phyloP scores from a whole-genome alignment of 257 asterid species.

The Prunella vulgaris region DNA sequence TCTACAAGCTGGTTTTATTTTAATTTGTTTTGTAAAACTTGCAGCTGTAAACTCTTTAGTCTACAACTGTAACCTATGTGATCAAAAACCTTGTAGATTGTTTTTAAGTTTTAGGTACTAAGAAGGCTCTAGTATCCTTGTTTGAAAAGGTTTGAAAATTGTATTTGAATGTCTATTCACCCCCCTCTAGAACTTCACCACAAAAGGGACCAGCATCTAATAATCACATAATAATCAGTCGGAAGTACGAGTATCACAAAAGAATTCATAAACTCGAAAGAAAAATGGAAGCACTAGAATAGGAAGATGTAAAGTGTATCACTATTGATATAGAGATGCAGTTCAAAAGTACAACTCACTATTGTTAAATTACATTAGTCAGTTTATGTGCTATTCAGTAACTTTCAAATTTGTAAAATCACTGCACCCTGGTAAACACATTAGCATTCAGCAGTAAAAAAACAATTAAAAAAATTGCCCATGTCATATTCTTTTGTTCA shows the following conservation, averaged over 20 bases:
- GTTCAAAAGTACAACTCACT: neutral
- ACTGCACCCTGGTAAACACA: neutral
- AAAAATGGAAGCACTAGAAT: neutral
- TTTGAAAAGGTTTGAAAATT: too few relatives aligned
- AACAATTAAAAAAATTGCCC: neutral
- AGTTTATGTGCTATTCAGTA: neutral
- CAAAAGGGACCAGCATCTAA: too few relatives aligned
- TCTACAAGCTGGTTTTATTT: too few relatives aligned
- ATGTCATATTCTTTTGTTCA: neutral
- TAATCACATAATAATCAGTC: too few relatives aligned
- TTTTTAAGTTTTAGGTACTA: too few relatives aligned
- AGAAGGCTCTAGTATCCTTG: too few relatives aligned
- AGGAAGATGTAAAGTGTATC: neutral
- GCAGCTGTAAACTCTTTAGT: too few relatives aligned
- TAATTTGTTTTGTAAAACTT: too few relatives aligned
- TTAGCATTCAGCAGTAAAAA: neutral
- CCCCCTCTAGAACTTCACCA: too few relatives aligned
- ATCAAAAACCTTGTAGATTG: too few relatives aligned
- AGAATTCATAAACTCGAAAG: constrained; percentile 5
- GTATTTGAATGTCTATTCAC: too few relatives aligned
- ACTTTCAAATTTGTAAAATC: neutral
- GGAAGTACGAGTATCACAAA: neutral
- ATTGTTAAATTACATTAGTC: neutral
- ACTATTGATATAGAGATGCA: neutral
- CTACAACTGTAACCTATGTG: too few relatives aligned